phyloP scores from a whole-genome alignment of 805 yeast species.

The Sugiyamaella americana region DNA sequence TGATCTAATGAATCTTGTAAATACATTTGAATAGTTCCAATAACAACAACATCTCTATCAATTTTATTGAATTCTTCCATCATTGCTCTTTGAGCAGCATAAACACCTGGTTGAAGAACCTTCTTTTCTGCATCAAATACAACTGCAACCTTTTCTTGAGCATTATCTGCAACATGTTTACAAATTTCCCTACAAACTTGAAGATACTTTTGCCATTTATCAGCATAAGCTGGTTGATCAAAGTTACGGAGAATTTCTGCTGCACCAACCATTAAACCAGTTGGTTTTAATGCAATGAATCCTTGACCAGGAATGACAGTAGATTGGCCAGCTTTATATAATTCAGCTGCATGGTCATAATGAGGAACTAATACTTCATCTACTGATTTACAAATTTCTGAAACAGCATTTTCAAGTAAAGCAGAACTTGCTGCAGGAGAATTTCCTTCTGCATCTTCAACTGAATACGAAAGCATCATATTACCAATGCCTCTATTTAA shows the following conservation, averaged over 20 bases:
- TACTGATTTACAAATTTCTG: conserved; percentile 49
- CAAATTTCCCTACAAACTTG: conserved; percentile 61
- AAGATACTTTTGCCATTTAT: conserved; percentile 52
- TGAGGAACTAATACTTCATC: conserved; percentile 57
- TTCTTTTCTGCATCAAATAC: conserved; percentile 82
- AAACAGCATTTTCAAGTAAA: conserved; percentile 25
- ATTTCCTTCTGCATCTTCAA: conserved; percentile 83
- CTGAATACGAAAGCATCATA: conserved; percentile 92
- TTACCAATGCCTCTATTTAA: conserved; percentile 73
- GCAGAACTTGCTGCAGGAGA: conserved; percentile 38
- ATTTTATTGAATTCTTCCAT: conserved; percentile 64
- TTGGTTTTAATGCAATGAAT: conserved; percentile 88
- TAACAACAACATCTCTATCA: conserved; percentile 57
- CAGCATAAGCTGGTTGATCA: conserved; percentile 44
- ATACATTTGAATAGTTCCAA: conserved; percentile 93
- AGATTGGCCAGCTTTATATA: conserved; percentile 29
- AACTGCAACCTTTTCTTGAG: conserved; percentile 52
- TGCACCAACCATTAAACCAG: conserved; percentile 78
- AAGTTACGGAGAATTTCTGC: conserved; percentile 63
- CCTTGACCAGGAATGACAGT: conserved; percentile 79
- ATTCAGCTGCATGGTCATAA: conserved; percentile 36
- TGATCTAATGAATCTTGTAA: conserved; percentile 62
- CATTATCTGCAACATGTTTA: conserved; percentile 40
- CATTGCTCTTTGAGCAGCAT: conserved; percentile 77
- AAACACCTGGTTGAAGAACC: conserved; percentile 86